Evolutionary conservation across 345 rosid genomes (phyloP).

Genomic region (Boechera divaricarpa): DNA sequence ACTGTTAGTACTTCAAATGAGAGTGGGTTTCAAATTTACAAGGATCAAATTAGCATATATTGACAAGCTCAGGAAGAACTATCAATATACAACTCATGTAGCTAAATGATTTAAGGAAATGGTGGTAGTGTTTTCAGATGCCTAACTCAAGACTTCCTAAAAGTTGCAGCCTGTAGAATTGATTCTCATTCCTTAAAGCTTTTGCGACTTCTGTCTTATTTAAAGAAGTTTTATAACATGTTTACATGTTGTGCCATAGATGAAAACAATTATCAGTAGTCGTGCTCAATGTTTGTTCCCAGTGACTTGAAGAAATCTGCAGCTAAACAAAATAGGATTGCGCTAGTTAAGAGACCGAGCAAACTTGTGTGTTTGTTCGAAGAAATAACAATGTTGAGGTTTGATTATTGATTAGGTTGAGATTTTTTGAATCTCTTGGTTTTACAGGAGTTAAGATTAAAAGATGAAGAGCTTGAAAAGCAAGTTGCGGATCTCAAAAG

Average conservation of each 20-base stretch:
- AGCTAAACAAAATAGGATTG: conserved; percentile 3
- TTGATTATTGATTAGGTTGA: conserved; percentile 9
- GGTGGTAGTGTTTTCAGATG: conserved; percentile 7
- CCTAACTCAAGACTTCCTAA: not conserved
- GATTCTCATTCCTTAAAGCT: not conserved
- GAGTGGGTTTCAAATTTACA: not conserved
- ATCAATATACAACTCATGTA: not conserved
- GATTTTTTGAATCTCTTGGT: conserved; percentile 19
- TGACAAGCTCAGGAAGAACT: not conserved
- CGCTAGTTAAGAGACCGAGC: not conserved
- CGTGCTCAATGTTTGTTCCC: not conserved
- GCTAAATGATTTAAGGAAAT: not conserved
- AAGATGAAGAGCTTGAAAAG: conserved; percentile 65
- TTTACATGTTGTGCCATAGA: not conserved
- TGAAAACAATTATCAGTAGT: not conserved
- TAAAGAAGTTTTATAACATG: conserved; percentile 1
- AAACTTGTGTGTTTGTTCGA: not conserved
- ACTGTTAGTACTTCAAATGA: conserved; percentile 4
- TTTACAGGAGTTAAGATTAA: conserved; percentile 63
- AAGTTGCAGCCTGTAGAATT: not conserved
- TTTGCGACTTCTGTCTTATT: not conserved
- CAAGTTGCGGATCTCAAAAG: conserved; percentile 62
- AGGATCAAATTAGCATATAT: not conserved
- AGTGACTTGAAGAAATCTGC: not conserved
- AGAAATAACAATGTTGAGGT: conserved; percentile 22